Evolutionary conservation across 2,329 filamentous ascomycete species (phyloP).

Genomic region (Sporothrix brasiliensis): DNA sequence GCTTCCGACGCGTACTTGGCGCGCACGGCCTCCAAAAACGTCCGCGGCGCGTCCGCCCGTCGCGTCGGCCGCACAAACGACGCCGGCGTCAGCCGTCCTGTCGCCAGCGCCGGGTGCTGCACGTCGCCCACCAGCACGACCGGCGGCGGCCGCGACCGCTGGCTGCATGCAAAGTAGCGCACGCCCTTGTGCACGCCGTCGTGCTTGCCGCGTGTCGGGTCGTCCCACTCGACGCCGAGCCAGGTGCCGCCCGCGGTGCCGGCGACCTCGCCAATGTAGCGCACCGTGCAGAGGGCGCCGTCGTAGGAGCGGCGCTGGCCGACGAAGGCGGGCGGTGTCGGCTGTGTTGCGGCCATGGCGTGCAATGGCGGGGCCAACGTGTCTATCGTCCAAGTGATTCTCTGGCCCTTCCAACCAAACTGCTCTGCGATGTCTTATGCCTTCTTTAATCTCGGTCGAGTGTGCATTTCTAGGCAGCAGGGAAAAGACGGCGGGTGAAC

Average conservation of each 20-base stretch:
- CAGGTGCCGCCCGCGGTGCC: slow-evolving; percentile 79
- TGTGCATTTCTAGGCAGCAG: slow-evolving; percentile 25
- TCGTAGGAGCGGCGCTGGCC: slow-evolving; percentile 82
- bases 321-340: slow-evolving; percentile 46
- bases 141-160: slow-evolving; percentile 8
- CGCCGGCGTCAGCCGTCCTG: slow-evolving; percentile 54
- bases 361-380: not conserved
- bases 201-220: slow-evolving; percentile 83
- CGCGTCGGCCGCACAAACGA: slow-evolving; percentile 85
- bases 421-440: not conserved
- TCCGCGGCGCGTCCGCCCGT: slow-evolving; percentile 65
- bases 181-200: slow-evolving; percentile 78
- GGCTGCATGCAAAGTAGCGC: slow-evolving; percentile 80
- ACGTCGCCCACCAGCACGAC: slow-evolving; percentile 17
- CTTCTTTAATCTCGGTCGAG: not conserved
- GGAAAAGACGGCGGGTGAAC: not conserved
- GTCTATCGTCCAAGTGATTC: too few relatives aligned
- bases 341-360: slow-evolving; percentile 43
- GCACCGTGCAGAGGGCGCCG: slow-evolving; percentile 76
- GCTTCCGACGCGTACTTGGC: slow-evolving; percentile 77
- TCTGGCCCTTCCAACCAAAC: not conserved
- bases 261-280: slow-evolving; percentile 76
- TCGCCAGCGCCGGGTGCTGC: not conserved
- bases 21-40: slow-evolving; percentile 77
- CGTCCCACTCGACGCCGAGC: slow-evolving; percentile 98